phyloP scores from a whole-genome alignment of 1,284 basidiomycete species.

The Leccinum pachyderme region DNA sequence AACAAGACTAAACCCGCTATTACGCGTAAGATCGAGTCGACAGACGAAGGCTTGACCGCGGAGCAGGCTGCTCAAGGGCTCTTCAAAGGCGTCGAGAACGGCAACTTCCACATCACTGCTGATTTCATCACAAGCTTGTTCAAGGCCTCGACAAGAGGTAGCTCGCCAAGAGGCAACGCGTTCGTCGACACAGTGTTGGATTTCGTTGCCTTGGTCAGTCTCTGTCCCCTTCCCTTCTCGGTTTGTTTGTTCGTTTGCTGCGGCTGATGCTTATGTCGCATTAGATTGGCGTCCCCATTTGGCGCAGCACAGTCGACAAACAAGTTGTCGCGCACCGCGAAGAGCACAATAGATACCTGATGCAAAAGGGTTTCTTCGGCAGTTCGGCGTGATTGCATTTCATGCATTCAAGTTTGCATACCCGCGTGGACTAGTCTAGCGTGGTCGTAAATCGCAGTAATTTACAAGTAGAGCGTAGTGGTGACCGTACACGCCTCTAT shows the following conservation, averaged over 20 bases:
- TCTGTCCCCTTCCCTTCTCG: background rate
- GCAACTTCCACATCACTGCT: constrained; percentile 75
- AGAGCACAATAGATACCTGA: constrained; percentile 30
- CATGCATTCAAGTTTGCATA: background rate
- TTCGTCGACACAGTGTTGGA: constrained; percentile 22
- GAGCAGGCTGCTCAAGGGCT: constrained; percentile 66
- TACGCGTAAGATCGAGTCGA: constrained; percentile 79
- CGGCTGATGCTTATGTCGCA: background rate
- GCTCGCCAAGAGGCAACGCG: constrained; percentile 47
- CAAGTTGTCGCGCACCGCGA: constrained; percentile 26
- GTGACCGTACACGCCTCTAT: background rate
- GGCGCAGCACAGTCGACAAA: constrained; percentile 31
- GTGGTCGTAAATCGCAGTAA: background rate
- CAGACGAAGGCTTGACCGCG: constrained; percentile 65
- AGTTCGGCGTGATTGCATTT: constrained; percentile 5
- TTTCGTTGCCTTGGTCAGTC: constrained; percentile 26
- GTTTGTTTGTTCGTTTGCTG: too few relatives aligned
- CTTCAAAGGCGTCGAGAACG: constrained; percentile 70
- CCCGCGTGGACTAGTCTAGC: background rate
- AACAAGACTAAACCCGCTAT: constrained; percentile 81
- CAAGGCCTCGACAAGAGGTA: constrained; percentile 66
- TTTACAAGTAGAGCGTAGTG: background rate
- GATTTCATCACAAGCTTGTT: constrained; percentile 72
- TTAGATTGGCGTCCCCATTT: constrained; percentile 34
- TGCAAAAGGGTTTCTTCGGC: constrained; percentile 28